Conservation (phyloP, 2,329 filamentous ascomycete species). For the Claviceps africana region DNA sequence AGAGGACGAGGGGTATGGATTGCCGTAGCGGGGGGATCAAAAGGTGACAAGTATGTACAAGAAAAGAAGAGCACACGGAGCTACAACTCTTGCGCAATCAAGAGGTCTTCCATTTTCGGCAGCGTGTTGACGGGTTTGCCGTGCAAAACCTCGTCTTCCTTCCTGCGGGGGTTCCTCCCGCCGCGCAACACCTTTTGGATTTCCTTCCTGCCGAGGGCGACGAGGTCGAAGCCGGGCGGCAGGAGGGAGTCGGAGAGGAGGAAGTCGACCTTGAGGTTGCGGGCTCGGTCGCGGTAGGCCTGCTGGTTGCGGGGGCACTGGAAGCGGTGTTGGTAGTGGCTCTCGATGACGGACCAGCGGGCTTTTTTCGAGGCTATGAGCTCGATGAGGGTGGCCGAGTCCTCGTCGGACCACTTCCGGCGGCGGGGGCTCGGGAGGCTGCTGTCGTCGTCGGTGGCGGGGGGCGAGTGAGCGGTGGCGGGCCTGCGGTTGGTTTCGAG, state of each 20-base stretch:
- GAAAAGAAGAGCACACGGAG: background rate
- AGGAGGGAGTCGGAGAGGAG: conserved; percentile 30
- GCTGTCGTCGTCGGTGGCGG: background rate
- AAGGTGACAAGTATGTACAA: background rate
- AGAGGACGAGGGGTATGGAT: too few relatives aligned
- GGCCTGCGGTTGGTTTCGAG: background rate
- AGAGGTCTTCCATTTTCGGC: too few relatives aligned
- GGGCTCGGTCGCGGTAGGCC: conserved; percentile 43
- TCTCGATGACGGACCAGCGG: conserved; percentile 20
- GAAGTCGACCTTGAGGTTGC: conserved; percentile 39
- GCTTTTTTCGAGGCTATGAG: conserved; percentile 21
- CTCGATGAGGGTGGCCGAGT: conserved; percentile 27
- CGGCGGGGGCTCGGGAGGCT: too few relatives aligned
- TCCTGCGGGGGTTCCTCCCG: conserved; percentile 36
- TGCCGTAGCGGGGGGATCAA: too few relatives aligned
- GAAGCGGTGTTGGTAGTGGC: conserved; percentile 21
- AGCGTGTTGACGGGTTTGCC: too few relatives aligned
- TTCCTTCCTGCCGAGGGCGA: conserved; percentile 38
- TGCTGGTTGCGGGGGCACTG: conserved; percentile 36
- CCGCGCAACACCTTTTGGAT: conserved; percentile 22
- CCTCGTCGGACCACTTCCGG: conserved; percentile 27
- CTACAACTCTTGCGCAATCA: too few relatives aligned
- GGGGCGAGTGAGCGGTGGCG: background rate
- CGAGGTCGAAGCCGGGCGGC: conserved; percentile 34
- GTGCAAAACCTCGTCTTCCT: conserved; percentile 25